Conservation (phyloP, 768 basidiomycete genomes). For the Omphalotus guepiniiformis region DNA sequence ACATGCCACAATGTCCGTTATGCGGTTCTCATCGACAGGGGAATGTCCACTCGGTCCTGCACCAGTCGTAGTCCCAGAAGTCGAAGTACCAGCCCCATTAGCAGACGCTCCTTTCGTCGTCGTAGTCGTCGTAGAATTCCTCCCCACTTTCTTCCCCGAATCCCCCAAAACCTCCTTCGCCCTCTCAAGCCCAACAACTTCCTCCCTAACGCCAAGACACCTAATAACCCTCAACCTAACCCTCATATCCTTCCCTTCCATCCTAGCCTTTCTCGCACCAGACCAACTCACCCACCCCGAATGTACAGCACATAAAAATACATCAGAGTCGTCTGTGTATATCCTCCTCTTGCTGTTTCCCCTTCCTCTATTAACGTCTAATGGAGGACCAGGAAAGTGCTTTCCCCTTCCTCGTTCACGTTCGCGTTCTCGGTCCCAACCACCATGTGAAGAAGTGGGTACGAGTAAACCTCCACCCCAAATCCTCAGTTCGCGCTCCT, state of each 20-base stretch:
- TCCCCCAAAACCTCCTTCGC: background rate
- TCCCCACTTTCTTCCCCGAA: background rate
- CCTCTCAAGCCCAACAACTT: background rate
- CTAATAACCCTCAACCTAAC: slow-evolving; percentile 38
- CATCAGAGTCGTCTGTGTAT: slow-evolving; percentile 76
- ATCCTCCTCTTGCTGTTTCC: slow-evolving; percentile 43
- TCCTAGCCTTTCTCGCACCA: slow-evolving; percentile 34
- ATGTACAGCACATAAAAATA: slow-evolving; percentile 67
- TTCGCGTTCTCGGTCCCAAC: background rate
- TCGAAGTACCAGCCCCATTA: slow-evolving; percentile 41
- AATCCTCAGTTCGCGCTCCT: slow-evolving; percentile 38
- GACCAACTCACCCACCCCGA: slow-evolving; percentile 54
- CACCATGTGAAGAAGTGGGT: too few species aligned
- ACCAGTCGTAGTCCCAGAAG: slow-evolving; percentile 42
- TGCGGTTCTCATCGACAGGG: too few species aligned
- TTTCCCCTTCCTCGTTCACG: background rate
- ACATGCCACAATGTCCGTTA: too few species aligned
- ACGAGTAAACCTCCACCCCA: slow-evolving; percentile 77
- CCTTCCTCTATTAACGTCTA: too few species aligned
- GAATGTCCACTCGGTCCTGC: slow-evolving; percentile 13
- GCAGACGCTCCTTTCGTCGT: background rate
- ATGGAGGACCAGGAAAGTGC: too few species aligned
- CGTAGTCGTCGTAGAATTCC: background rate
- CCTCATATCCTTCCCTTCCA: slow-evolving; percentile 33
- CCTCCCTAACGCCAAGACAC: slow-evolving; percentile 22